Conservation (phyloP, 75 land plant genomes). For the Cunninghamia lanceolata region DNA sequence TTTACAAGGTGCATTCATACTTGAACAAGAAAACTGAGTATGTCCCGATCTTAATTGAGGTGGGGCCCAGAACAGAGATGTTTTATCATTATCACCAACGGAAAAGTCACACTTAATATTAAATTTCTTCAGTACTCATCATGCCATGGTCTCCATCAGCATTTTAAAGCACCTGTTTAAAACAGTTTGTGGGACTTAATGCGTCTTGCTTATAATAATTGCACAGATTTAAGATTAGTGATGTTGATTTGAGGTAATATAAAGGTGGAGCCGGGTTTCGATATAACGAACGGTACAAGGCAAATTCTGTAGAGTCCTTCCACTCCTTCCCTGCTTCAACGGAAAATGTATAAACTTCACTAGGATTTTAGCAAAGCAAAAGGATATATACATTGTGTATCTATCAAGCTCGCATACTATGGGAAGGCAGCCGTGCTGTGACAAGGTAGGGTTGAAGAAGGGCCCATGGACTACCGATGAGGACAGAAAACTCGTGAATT, state of each 20-base stretch:
- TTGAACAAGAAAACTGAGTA: not conserved
- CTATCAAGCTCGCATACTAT: not conserved
- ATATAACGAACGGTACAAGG: not conserved
- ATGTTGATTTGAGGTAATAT: not conserved
- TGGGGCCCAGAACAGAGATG: not conserved
- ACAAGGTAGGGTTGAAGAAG: conserved; percentile 30
- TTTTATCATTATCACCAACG: not conserved
- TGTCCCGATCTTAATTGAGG: not conserved
- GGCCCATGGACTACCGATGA: conserved; percentile 34
- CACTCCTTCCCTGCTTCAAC: not conserved
- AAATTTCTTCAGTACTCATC: too few relatives aligned
- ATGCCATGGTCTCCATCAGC: not conserved
- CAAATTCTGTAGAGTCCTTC: too few relatives aligned
- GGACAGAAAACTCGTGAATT: conserved; percentile 26
- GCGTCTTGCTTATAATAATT: not conserved
- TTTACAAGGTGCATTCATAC: not conserved
- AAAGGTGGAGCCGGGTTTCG: not conserved
- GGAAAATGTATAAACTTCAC: not conserved
- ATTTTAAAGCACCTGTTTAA: not conserved
- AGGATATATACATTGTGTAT: not conserved
- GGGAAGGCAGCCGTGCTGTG: conserved; percentile 36
- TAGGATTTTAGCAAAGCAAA: not conserved
- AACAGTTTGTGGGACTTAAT: not conserved
- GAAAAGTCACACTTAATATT: not conserved
- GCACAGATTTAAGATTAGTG: not conserved